Conservation (phyloP, 2,329 filamentous ascomycete genomes). For the Colletotrichum viniferum region DNA sequence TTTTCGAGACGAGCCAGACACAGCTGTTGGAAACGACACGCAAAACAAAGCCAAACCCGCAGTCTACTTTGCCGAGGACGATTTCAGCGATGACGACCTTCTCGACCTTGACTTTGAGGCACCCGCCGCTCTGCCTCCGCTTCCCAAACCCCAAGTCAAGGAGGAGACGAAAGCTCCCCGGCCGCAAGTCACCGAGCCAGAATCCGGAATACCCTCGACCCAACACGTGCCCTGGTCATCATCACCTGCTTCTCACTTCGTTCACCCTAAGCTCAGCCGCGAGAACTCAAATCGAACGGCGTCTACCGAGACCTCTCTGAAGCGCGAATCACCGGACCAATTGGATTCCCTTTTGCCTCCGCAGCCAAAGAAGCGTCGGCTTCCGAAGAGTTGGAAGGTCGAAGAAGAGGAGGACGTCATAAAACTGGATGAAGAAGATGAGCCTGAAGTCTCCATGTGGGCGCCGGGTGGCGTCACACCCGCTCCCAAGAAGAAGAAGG, state of each 20-base stretch:
- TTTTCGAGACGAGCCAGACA: constrained; percentile 47
- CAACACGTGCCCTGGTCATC: constrained; percentile 73
- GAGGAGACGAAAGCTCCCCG: constrained; percentile 25
- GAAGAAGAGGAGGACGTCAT: constrained; percentile 27
- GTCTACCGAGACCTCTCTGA: constrained; percentile 33
- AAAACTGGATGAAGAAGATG: constrained; percentile 35
- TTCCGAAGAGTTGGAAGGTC: constrained; percentile 58
- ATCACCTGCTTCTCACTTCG: constrained; percentile 58
- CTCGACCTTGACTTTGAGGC: constrained; percentile 73
- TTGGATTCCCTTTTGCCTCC: constrained; percentile 32
- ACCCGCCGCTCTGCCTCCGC: constrained; percentile 52
- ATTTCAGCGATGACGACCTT: constrained; percentile 85
- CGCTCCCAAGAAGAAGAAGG: constrained; percentile 35
- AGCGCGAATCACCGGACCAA: constrained; percentile 46
- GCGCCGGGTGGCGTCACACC: constrained; percentile 28
- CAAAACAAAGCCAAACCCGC: constrained; percentile 30
- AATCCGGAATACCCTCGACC: constrained; percentile 1
- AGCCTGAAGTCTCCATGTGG: constrained; percentile 9
- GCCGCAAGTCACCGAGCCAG: constrained; percentile 7
- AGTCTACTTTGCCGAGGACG: constrained; percentile 76
- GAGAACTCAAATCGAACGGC: constrained; percentile 22
- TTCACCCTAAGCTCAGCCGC: constrained; percentile 34
- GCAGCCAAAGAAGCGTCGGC: constrained; percentile 63
- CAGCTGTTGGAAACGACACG: neutral
- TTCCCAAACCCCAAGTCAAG: constrained; percentile 28